phyloP scores from a whole-genome alignment of 139 green algal genomes.

The Chlorella sp. region DNA sequence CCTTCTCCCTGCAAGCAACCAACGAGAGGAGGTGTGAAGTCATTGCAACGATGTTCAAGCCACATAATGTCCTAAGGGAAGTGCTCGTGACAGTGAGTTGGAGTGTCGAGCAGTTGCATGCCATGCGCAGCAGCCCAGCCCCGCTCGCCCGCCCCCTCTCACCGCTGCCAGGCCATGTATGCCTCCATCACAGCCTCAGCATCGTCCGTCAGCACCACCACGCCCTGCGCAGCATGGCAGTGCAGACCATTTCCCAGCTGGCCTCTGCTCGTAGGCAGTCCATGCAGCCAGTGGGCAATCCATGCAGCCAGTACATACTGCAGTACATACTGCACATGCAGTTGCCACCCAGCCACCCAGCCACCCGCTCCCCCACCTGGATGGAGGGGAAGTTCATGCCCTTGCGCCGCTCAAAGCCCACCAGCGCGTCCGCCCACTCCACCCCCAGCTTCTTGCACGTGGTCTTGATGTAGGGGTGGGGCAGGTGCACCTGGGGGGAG shows the following conservation, averaged over 20 bases:
- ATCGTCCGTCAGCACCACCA: conserved; percentile 84
- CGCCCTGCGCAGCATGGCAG: conserved; percentile 52
- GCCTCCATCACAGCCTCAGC: conserved; percentile 55
- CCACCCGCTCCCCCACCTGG: neutral
- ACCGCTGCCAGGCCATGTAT: conserved; percentile 55
- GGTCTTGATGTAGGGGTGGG: conserved; percentile 25
- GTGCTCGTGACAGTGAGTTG: too few relatives aligned
- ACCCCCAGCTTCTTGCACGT: conserved; percentile 69
- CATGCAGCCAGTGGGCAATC: too few relatives aligned
- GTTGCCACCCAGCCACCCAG: too few relatives aligned
- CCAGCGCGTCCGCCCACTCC: conserved; percentile 81
- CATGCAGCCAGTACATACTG: too few relatives aligned
- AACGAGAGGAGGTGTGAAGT: too few relatives aligned
- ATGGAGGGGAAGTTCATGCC: conserved; percentile 75
- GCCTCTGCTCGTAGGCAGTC: too few relatives aligned
- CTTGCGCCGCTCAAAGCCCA: conserved; percentile 77
- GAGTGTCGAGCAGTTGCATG: neutral
- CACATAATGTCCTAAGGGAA: too few relatives aligned
- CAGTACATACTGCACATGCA: too few relatives aligned
- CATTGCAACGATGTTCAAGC: too few relatives aligned
- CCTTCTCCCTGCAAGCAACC: conserved; percentile 37
- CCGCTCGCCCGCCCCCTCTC: neutral
- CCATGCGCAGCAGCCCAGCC: neutral
- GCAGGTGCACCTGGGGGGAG: conserved; percentile 49
- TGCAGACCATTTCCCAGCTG: too few relatives aligned